Base-by-base conservation (phyloP, 1,139 yeast genomes). In the Kodamaea sp. region DNA sequence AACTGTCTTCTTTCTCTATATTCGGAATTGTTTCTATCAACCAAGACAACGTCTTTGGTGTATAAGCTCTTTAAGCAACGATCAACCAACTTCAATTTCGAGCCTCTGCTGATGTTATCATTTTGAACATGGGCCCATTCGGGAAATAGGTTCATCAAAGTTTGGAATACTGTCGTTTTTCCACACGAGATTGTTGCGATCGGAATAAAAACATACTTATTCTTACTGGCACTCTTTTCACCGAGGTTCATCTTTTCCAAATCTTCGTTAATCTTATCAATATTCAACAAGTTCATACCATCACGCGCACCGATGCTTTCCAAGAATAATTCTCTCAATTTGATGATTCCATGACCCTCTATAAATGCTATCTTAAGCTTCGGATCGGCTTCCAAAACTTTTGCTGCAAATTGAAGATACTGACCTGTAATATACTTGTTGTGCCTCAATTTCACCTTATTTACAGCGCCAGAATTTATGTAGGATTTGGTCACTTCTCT, bases 111-210 rank as follows among this genome's bases (percentile, higher is more conserved):
- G 27, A 88, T 70, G 49, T 88, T 78, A 60, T 92, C 98, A 57
- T 87, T 90, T 56, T 89, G 96, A n/a, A 87, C 71, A 52, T 84
- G 88, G 0, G 76, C 81, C 84, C 95, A 83, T 0, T 66, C 62
- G 0, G 84, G 79, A 40, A 69, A 82, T 24, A 90, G 55, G 7
- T 71, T 57, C 1, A 57, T 50, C 32, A 92, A 63, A 0, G 92
- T 81, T 34, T 75, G 60, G 4, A 88, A 78, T 0, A 87, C 76
- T 0, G 97, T 88, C 0, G 97, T 89, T 57, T 94, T 94, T 7
- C 99, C 99, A 58, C 97, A 88, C 0, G 97, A 98, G 37, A 92
- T 77, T 0, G 96, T 88, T 0, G 97, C 89, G 9, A 90, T 79
- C 0, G 97, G 94, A 2, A 89, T 75, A 1, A 94, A 53, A 0